These are phyloP conservation scores for Fomitopsis pinicola DNA, from an alignment of 1,284 basidiomycete genomes.

Conservation along the genomic window DNA sequence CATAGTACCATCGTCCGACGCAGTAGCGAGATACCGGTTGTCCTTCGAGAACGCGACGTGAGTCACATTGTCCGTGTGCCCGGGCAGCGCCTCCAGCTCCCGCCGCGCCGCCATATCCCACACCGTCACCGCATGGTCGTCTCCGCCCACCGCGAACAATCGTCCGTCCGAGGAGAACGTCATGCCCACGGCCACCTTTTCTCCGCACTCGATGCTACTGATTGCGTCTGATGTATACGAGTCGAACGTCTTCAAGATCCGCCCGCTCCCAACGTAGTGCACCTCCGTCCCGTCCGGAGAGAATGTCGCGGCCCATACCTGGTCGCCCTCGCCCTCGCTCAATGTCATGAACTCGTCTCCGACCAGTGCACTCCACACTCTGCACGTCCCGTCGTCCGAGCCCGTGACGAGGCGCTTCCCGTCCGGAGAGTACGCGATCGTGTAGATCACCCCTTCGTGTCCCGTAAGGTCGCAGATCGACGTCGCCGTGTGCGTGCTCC, in stretches of 20 bases:
- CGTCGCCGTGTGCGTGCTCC: slow-evolving; percentile 15
- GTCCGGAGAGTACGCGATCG: slow-evolving; percentile 15
- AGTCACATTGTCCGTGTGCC: slow-evolving; percentile 14
- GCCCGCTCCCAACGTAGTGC: slow-evolving; percentile 7
- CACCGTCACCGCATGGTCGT: slow-evolving; percentile 7
- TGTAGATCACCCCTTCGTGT: slow-evolving; percentile 10
- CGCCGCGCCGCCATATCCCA: slow-evolving; percentile 3
- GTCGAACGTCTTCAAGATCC: slow-evolving; percentile 8
- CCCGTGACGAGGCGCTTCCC: slow-evolving; percentile 11
- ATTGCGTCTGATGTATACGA: slow-evolving; percentile 2
- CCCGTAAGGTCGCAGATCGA: slow-evolving; percentile 3
- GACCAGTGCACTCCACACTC: slow-evolving; percentile 8
- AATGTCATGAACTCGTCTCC: slow-evolving; percentile 14
- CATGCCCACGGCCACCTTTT: slow-evolving; percentile 1
- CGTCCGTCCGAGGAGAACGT: slow-evolving; percentile 8
- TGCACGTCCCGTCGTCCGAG: slow-evolving; percentile 10
- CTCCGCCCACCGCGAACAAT: slow-evolving; percentile 4
- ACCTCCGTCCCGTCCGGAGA: slow-evolving; percentile 10
- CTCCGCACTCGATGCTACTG: background rate
- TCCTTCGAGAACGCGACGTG: slow-evolving; percentile 4
- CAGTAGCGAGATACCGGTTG: slow-evolving; percentile 2
- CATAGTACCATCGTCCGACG: slow-evolving; percentile 8
- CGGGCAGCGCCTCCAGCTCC: slow-evolving; percentile 1
- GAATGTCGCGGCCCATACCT: slow-evolving; percentile 11
- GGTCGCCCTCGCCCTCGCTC: slow-evolving; percentile 10